Conservation (phyloP, 495 filamentous ascomycete genomes). For the Neurospora intermedia region DNA sequence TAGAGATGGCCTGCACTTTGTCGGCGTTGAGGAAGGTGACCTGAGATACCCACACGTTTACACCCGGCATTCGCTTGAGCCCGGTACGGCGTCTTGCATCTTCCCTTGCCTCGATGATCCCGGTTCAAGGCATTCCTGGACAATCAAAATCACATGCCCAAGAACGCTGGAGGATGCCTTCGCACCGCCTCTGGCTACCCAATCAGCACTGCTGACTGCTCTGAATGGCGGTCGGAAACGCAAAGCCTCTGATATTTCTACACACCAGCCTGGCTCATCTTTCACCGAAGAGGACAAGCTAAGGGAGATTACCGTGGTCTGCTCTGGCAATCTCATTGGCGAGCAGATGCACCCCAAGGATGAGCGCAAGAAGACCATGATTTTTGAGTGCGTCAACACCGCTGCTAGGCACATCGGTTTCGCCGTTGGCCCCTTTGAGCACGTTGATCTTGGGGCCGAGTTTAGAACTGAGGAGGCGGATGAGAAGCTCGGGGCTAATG, state of each 20-base stretch:
- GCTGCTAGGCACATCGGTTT: conserved; percentile 84
- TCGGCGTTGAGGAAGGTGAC: conserved; percentile 70
- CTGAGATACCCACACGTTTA: conserved; percentile 81
- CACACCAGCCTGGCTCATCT: background rate
- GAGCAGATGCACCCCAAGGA: conserved; percentile 67
- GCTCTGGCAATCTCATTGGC: conserved; percentile 77
- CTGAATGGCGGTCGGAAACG: conserved; percentile 20
- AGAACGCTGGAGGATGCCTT: conserved; percentile 80
- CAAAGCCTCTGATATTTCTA: conserved; percentile 5
- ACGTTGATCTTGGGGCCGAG: conserved; percentile 71
- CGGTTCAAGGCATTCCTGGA: conserved; percentile 71
- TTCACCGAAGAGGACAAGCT: conserved; percentile 64
- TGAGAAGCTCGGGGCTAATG: conserved; percentile 73
- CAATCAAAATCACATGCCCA: conserved; percentile 73
- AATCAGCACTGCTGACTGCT: conserved; percentile 10
- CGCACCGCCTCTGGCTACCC: conserved; percentile 26
- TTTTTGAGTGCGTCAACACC: conserved; percentile 59
- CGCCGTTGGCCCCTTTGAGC: conserved; percentile 87
- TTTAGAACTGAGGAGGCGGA: conserved; percentile 85
- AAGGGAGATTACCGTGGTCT: conserved; percentile 79
- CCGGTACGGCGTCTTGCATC: conserved; percentile 71
- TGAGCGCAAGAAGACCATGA: conserved; percentile 67
- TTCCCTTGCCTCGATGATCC: conserved; percentile 90
- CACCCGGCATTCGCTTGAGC: conserved; percentile 65
- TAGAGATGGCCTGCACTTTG: conserved; percentile 82